Conservation (phyloP, 2,329 filamentous ascomycete genomes). For the Thermothelomyces thermophilus region DNA sequence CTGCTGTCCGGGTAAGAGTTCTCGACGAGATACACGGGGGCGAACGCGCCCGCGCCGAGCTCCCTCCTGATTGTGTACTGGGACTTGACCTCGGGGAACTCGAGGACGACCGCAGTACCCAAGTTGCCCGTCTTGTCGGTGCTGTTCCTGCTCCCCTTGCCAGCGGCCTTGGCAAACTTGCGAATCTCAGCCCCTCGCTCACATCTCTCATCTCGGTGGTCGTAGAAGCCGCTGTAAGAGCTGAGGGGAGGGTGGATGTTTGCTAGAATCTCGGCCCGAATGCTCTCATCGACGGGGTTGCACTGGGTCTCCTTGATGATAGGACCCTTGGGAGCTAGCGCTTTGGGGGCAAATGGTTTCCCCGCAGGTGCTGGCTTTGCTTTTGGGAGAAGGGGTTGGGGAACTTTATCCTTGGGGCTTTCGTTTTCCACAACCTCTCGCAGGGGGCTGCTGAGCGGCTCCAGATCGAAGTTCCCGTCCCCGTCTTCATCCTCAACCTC, state of each 20-base stretch:
- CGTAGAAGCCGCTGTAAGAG: constrained; percentile 73
- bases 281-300: constrained; percentile 76
- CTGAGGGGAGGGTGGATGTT: constrained; percentile 66
- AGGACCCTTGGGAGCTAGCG: constrained; percentile 48
- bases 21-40: constrained; percentile 88
- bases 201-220: constrained; percentile 57
- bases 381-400: constrained; percentile 43
- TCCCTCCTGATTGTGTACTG: constrained; percentile 77
- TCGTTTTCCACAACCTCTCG: constrained; percentile 54
- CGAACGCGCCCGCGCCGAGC: constrained; percentile 88
- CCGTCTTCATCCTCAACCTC: constrained; percentile 31
- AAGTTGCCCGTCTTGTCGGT: constrained; percentile 57
- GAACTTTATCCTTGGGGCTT: constrained; percentile 36
- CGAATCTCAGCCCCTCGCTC: constrained; percentile 70
- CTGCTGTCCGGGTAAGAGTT: constrained; percentile 48
- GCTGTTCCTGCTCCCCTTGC: constrained; percentile 49
- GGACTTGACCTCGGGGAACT: constrained; percentile 57
- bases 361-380: constrained; percentile 30
- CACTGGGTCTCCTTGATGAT: constrained; percentile 79
- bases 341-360: constrained; percentile 38
- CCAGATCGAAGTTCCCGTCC: constrained; percentile 26
- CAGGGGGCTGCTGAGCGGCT: constrained; percentile 62
- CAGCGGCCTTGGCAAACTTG: constrained; percentile 65
- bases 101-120: constrained; percentile 55
- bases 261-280: constrained; percentile 68